Evolutionary conservation across 306 rosid genomes (phyloP), one percentile per base, ranked within the genome.

Genomic region (Quercus aquifolioides): DNA sequence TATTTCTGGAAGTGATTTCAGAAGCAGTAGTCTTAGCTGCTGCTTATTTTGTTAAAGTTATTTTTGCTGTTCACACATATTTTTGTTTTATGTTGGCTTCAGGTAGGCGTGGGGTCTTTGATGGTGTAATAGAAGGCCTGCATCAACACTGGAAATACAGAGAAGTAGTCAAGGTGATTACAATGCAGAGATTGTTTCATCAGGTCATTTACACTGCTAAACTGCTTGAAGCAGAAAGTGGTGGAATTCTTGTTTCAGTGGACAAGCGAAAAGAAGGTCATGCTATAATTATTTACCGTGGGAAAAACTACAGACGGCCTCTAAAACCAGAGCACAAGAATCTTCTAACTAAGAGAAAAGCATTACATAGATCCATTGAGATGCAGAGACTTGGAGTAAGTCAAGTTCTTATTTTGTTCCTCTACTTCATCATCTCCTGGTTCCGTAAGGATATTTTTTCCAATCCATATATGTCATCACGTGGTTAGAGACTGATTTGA

Each of bases 141-240:
- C 91, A 82, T 82, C 98, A 94, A 79, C 94, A 94, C 20, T 94
- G 97, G 98, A 94, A 94, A 83, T 88, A 89, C 84, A 92, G 91
- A 81, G 98, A 94, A 89, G 85, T 94, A 19, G 97, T 83, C n/a
- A 94, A 92, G 81, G 92, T 94, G 69, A 87, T 94, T 56, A 90
- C 96, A 2, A 94, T 85, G 96, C 98, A 94, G 86, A 92, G 84
- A 86, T 65, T 55, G 60, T 76, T 85, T 59, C 77, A 74, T 26
- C 91, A 76, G 78, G 94, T 92, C 84, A 78, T 85, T 41, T 19
- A 83, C 85, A 94, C 97, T 49, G 91, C 98, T 67, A 89, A 76
- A 69, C 33, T 74, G 30, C 90, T 94, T 74, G 97, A 89, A 79
- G 81, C 85, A 82, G 96, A 90, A 86, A 94, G 96, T 35, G 94